A percentile compares a stretch with the other conserved stretches of the same genome.
phyloP scores from a whole-genome alignment of 805 yeast genomes.

The Metschnikowia dekortorum region DNA sequence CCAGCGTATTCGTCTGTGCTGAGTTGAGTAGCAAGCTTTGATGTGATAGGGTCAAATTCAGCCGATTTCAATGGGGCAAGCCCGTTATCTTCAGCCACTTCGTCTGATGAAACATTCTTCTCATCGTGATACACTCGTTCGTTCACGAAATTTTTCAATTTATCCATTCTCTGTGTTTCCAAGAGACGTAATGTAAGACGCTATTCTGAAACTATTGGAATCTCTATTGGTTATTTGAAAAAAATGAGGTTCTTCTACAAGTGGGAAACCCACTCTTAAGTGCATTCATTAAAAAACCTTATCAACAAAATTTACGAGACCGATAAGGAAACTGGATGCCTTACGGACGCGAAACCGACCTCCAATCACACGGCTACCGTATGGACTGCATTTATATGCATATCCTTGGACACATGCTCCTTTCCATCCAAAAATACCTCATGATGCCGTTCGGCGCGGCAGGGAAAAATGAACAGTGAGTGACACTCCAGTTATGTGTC shows the following conservation, averaged over 20 bases:
- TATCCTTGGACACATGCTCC: neutral
- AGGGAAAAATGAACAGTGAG: neutral
- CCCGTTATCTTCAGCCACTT: conserved; percentile 2
- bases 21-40: conserved; percentile 13
- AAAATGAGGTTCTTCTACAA: neutral
- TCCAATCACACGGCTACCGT: conserved; percentile 1
- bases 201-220: neutral
- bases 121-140: conserved; percentile 11
- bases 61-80: conserved; percentile 14
- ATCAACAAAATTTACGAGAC: conserved; percentile 3
- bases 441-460: neutral
- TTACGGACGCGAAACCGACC: neutral
- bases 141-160: conserved; percentile 12
- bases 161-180: conserved; percentile 12
- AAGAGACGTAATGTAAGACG: neutral
- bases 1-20: conserved; percentile 17
- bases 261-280: neutral
- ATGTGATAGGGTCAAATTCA: conserved; percentile 17
- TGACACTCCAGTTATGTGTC: too few species aligned
- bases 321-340: neutral
- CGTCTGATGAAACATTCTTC: conserved; percentile 10
- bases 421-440: neutral
- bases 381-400: neutral
- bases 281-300: neutral
- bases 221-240: neutral